These are phyloP conservation scores for Neurospora sp. DNA, from an alignment of 495 filamentous ascomycete genomes.

Conservation along the genomic window DNA sequence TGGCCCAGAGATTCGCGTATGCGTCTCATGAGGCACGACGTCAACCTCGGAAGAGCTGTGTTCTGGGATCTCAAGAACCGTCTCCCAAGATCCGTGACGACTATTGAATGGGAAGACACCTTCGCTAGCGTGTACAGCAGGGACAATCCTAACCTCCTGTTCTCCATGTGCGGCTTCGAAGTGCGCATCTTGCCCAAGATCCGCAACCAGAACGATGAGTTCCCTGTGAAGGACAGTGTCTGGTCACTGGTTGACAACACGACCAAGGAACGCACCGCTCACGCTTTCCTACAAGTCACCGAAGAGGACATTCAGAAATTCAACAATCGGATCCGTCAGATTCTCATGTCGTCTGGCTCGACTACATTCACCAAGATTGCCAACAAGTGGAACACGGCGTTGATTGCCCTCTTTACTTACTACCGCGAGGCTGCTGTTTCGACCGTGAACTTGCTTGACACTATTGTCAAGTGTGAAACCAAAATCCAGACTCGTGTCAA, in stretches of 20 bases:
- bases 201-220: slow-evolving; percentile 90
- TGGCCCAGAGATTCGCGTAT: slow-evolving; percentile 97
- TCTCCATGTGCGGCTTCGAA: slow-evolving; percentile 98
- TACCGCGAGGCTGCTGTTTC: slow-evolving; percentile 98
- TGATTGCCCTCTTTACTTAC: slow-evolving; percentile 99
- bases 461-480: slow-evolving; percentile 98
- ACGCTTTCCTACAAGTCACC: slow-evolving; percentile 96
- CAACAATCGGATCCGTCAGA: slow-evolving; percentile 97
- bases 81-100: slow-evolving; percentile 86
- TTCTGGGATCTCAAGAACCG: slow-evolving; percentile 99
- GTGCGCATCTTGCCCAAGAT: slow-evolving; percentile 95
- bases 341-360: slow-evolving; percentile 96
- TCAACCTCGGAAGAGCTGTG: slow-evolving; percentile 93
- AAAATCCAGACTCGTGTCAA: slow-evolving; percentile 99
- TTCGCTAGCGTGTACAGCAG: slow-evolving; percentile 98
- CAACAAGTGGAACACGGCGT: slow-evolving; percentile 98
- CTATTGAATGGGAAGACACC: slow-evolving; percentile 98
- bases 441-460: slow-evolving; percentile 90
- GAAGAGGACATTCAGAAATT: slow-evolving; percentile 99
- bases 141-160: slow-evolving; percentile 95
- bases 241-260: slow-evolving; percentile 96
- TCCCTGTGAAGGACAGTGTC: slow-evolving; percentile 93
- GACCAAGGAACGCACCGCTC: slow-evolving; percentile 91
- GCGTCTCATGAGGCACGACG: slow-evolving; percentile 98
- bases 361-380: slow-evolving; percentile 99